Evolutionary conservation across 2,329 filamentous ascomycete genomes (phyloP).

Genomic region (Diplocarpon rosae): DNA sequence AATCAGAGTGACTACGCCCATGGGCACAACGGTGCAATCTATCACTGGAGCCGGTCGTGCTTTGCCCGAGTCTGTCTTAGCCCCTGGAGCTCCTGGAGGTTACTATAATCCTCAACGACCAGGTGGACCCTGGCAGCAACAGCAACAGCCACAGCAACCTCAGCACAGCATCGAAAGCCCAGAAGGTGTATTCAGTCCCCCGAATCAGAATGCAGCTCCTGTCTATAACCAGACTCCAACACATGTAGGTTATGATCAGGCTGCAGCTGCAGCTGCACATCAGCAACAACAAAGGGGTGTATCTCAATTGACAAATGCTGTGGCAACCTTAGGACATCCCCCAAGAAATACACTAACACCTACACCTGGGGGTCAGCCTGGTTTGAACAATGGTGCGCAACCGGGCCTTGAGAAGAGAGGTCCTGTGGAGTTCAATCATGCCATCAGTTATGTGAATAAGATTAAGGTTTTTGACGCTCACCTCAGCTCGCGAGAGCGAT

Average conservation of each 20-base stretch:
- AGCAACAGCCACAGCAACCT: constrained; percentile 38
- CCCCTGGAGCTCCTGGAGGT: constrained; percentile 20
- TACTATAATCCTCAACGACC: constrained; percentile 31
- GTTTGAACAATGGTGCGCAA: constrained; percentile 51
- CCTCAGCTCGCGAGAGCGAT: background rate
- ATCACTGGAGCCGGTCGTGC: constrained; percentile 46
- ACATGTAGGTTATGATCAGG: constrained; percentile 30
- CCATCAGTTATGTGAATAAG: constrained; percentile 98
- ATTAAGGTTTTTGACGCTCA: constrained; percentile 62
- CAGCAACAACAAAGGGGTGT: constrained; percentile 56
- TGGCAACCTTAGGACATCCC: constrained; percentile 32
- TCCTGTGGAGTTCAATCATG: constrained; percentile 97
- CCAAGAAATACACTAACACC: constrained; percentile 47
- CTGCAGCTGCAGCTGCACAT: constrained; percentile 34
- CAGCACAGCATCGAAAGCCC: constrained; percentile 53
- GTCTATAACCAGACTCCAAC: constrained; percentile 34
- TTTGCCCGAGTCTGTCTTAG: constrained; percentile 28
- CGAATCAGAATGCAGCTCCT: constrained; percentile 39
- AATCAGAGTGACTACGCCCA: constrained; percentile 92
- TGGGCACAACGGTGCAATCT: constrained; percentile 90
- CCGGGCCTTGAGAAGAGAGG: constrained; percentile 71
- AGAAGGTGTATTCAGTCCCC: constrained; percentile 49
- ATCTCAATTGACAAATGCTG: constrained; percentile 54
- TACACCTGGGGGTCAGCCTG: constrained; percentile 44
- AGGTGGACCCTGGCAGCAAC: constrained; percentile 40